These are phyloP conservation scores for Fusarium sp. DNA, from an alignment of 2,329 filamentous ascomycete species.

Conservation along the genomic window DNA sequence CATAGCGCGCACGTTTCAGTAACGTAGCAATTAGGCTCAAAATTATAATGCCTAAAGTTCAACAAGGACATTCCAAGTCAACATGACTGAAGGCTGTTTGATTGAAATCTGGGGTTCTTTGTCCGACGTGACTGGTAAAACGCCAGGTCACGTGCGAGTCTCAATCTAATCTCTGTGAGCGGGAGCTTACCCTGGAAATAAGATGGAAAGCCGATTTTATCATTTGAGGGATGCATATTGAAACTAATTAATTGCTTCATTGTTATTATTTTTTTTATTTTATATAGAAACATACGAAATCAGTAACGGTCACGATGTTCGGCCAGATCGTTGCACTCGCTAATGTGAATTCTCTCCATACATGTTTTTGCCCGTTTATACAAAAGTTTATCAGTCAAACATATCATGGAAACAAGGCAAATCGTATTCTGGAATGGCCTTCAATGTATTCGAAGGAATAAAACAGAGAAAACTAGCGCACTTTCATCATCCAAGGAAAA, in stretches of 20 bases:
- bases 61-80: conserved; percentile 1
- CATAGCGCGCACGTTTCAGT: conserved; percentile 26
- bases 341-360: not conserved
- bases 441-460: not conserved
- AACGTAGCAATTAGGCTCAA: not conserved
- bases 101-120: conserved; percentile 6
- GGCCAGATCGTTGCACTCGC: accelerated
- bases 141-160: conserved; percentile 43
- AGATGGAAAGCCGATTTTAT: not conserved
- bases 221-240: not conserved
- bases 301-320: not conserved
- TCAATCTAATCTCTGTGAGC: not conserved
- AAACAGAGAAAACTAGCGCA: not conserved
- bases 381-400: not conserved
- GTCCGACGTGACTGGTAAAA: conserved; percentile 39
- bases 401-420: not conserved
- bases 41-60: not conserved
- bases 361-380: not conserved
- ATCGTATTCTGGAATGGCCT: not conserved
- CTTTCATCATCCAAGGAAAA: not conserved
- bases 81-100: conserved; percentile 3
- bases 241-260: not conserved
- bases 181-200: conserved; percentile 24
- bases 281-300: not conserved
- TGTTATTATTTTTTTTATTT: not conserved